Percentiles rank a stretch among this genome's conserved stretches.
These are phyloP conservation scores for Leptomonas seymouri DNA, from an alignment of 208 protist genomes.

Conservation along the genomic window DNA sequence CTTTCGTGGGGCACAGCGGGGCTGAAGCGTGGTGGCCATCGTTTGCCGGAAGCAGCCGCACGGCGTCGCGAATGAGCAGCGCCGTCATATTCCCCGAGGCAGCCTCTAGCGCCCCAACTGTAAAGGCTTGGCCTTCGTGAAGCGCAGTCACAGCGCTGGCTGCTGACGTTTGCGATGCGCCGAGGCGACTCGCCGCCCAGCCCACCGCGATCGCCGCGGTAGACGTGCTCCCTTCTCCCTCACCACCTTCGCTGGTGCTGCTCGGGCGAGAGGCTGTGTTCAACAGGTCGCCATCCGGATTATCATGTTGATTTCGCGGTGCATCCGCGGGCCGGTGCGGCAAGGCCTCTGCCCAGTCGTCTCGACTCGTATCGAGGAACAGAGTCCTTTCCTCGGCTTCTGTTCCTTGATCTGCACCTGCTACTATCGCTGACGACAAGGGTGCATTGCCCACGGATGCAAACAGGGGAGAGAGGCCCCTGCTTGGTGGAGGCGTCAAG, in stretches of 20 bases:
- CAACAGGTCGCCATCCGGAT: background rate
- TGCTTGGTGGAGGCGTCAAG: background rate
- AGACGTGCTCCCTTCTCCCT: background rate
- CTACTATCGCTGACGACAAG: background rate
- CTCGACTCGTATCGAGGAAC: too few species aligned
- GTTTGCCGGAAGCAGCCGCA: constrained; percentile 7
- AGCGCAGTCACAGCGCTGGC: background rate
- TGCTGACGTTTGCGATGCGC: background rate
- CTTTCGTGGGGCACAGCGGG: background rate
- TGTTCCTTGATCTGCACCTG: background rate
- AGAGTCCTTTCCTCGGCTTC: background rate
- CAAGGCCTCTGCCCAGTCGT: too few species aligned
- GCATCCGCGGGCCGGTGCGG: background rate
- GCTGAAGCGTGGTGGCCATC: background rate
- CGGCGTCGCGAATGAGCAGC: constrained; percentile 10
- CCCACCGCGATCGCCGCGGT: constrained; percentile 1
- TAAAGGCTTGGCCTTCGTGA: too few species aligned
- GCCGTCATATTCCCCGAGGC: background rate
- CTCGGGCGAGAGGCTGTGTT: too few species aligned
- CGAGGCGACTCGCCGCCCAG: background rate
- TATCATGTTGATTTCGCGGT: background rate
- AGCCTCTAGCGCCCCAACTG: constrained; percentile 7
- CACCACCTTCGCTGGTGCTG: too few species aligned
- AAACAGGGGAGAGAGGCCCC: constrained; percentile 8
- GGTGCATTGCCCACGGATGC: background rate